These are phyloP conservation scores for Fraxinus greggii DNA, from an alignment of 305 asterid species.

Conservation along the genomic window DNA sequence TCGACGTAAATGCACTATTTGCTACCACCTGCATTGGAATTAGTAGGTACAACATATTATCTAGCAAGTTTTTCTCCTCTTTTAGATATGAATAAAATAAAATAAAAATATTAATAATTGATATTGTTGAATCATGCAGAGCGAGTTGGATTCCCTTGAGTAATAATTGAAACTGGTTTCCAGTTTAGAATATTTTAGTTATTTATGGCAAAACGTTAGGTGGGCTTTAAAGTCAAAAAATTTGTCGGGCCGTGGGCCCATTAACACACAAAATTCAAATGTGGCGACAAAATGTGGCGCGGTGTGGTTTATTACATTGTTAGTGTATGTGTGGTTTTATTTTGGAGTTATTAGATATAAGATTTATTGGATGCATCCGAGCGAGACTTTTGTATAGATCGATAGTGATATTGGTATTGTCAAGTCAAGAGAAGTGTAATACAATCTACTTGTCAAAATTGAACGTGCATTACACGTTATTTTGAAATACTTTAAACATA, in stretches of 20 bases:
- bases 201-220: not conserved
- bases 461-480: too few species aligned
- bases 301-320: not conserved
- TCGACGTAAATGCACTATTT: not conserved
- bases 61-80: not conserved
- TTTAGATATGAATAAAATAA: too few species aligned
- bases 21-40: not conserved
- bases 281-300: slow-evolving; percentile 9
- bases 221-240: slow-evolving; percentile 11
- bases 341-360: not conserved
- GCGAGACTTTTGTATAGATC: not conserved
- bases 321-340: not conserved
- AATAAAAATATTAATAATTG: not conserved
- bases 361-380: not conserved
- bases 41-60: not conserved
- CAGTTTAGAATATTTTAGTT: not conserved
- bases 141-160: not conserved
- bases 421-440: not conserved
- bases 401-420: not conserved
- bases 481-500: too few species aligned
- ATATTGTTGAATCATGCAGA: slow-evolving; percentile 6
- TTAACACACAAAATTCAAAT: not conserved
- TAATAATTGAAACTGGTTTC: not conserved
- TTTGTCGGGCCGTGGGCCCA: slow-evolving; percentile 12
- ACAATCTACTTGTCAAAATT: too few species aligned